Evolutionary conservation across 495 filamentous ascomycete species (phyloP).

Genomic region (Penicillium goetzii): DNA sequence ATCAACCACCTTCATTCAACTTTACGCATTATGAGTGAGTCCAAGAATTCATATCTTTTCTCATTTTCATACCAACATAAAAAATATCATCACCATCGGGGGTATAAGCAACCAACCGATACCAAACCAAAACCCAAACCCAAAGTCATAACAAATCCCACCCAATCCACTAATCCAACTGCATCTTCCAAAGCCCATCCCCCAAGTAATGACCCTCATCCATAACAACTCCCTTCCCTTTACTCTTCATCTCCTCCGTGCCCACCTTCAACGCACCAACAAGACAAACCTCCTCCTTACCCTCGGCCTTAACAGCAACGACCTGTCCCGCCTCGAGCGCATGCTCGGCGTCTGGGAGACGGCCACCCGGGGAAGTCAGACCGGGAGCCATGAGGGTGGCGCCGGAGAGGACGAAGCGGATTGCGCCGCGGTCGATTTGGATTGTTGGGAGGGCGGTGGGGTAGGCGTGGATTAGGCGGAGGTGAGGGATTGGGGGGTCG

Average conservation of each 20-base stretch:
- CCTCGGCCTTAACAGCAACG: slow-evolving; percentile 88
- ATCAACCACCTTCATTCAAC: too few species aligned
- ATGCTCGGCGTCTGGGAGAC: slow-evolving; percentile 64
- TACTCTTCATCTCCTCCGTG: slow-evolving; percentile 88
- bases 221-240: slow-evolving; percentile 89
- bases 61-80: slow-evolving; percentile 7
- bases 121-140: not conserved
- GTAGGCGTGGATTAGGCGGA: slow-evolving; percentile 70
- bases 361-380: slow-evolving; percentile 77
- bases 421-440: slow-evolving; percentile 87
- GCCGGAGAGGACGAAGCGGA: slow-evolving; percentile 92
- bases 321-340: slow-evolving; percentile 73
- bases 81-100: not conserved
- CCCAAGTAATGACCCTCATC: slow-evolving; percentile 93
- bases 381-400: slow-evolving; percentile 96
- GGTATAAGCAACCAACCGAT: not conserved
- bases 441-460: slow-evolving; percentile 53
- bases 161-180: slow-evolving; percentile 57
- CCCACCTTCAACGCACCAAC: slow-evolving; percentile 85
- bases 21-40: too few species aligned
- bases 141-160: not conserved
- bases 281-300: slow-evolving; percentile 88
- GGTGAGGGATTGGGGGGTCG: slow-evolving; percentile 76
- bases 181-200: slow-evolving; percentile 89
- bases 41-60: not conserved